Evolutionary conservation across 495 filamentous ascomycete genomes (phyloP), one percentile per base, ranked within the genome.

Genomic region (Bathelium albidoporum): DNA sequence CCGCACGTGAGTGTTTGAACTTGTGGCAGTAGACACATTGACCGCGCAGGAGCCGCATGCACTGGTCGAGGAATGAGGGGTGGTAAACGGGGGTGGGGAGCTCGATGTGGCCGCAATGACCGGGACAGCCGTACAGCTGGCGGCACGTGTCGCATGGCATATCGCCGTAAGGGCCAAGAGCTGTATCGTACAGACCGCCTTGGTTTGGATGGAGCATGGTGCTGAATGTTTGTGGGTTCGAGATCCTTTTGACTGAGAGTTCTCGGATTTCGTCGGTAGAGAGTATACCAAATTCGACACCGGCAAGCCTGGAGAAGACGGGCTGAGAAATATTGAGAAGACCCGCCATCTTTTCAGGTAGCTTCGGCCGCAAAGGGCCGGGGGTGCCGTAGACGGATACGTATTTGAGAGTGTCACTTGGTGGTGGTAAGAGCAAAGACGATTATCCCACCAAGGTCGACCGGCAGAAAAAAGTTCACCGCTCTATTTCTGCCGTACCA

Each of bases 21-120:
- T 83, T 83, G 68, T 89, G 86, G 76, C 95, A 99, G 75, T 93
- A 96, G 60, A 86, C 80, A 74, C 95, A 99, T 77, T 90, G 89
- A 44, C 87, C 86, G 60, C 89, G 85, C 36, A 99, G 79, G 20
- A 99, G 77, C 31, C 89, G 85, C 60, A 92, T 81, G 60, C 89
- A 79, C 73, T 96, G 93, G 72, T 95, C 90, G 79, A 99, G 87
- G 74, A 96, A 96, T 0, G 89, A 87, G 28, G 91, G 88, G 77
- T 97, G 93, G 72, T 97, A 99, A 59, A 96, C 86, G 49, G 87
- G 88, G 12, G 92, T 85, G 2, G 95, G 92, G 29, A 99, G 84
- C 67, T 96, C 90, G 73, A 99, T 95, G 73, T 97, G 94, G 59
- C 95, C 95, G 34, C 85, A 81, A 77, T 99, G 95, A 64, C 95